Conservation (phyloP, 2,329 filamentous ascomycete genomes). For the Torrubiella hemipterigena region DNA sequence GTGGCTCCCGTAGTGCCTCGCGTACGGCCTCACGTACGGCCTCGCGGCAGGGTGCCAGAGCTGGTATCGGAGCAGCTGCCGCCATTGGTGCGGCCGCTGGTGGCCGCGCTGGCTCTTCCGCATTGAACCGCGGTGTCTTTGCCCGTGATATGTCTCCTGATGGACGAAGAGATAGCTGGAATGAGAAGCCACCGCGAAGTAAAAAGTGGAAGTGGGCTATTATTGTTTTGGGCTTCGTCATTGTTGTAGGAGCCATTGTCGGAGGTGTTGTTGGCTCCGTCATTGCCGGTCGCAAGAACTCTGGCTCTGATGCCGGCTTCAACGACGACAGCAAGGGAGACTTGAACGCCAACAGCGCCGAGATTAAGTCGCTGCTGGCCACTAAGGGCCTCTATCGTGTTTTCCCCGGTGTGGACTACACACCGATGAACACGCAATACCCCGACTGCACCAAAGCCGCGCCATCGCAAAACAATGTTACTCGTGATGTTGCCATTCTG, state of each 20-base stretch:
- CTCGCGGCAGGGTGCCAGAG: slow-evolving; percentile 18
- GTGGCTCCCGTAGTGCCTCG: slow-evolving; percentile 35
- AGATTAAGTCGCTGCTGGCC: slow-evolving; percentile 73
- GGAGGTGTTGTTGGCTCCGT: slow-evolving; percentile 66
- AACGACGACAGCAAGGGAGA: slow-evolving; percentile 31
- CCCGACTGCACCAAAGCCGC: slow-evolving; percentile 67
- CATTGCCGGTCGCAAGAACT: slow-evolving; percentile 39
- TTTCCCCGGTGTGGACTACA: slow-evolving; percentile 93
- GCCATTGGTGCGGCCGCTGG: slow-evolving; percentile 32
- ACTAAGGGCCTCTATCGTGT: slow-evolving; percentile 80
- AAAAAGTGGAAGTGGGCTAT: slow-evolving; percentile 63
- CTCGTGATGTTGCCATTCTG: slow-evolving; percentile 78
- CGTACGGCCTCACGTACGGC: slow-evolving; percentile 25
- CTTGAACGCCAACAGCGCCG: slow-evolving; percentile 58
- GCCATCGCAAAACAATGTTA: slow-evolving; percentile 88
- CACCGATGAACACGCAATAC: slow-evolving; percentile 81
- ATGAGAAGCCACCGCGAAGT: slow-evolving; percentile 43
- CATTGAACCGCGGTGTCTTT: no score
- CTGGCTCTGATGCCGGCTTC: slow-evolving; percentile 9
- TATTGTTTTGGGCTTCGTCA: slow-evolving; percentile 46
- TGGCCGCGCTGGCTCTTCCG: slow-evolving; percentile 24
- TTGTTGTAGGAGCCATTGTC: slow-evolving; percentile 60
- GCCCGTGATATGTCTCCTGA: slow-evolving; percentile 53
- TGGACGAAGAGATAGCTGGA: no score
- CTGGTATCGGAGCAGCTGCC: slow-evolving; percentile 23